Evolutionary conservation across 225 moss, liverwort and hornwort species (phyloP), one percentile per base, ranked within the genome.

Genomic region (Ulota crispa): DNA sequence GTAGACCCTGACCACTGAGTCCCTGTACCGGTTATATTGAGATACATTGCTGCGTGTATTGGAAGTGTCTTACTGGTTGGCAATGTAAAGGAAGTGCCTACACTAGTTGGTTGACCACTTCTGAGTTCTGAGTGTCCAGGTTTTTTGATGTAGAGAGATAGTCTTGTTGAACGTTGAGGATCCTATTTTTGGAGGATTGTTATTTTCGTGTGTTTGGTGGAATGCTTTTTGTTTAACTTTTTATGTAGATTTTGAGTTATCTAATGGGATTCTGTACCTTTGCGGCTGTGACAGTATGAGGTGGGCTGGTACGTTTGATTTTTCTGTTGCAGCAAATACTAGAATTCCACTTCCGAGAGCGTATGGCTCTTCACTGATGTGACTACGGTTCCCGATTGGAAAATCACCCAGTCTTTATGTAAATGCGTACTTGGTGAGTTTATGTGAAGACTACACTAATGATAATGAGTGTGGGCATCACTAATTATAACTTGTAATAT

Each of bases 1-100:
- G 16, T 76, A 75, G 76, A 76, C 54, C 45, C 53, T 41, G 70
- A 61, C 76, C 85, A 60, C 80, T 50, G 12, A 77, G 69, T 61
- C 32, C 57, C 55, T 75, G 85, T 76, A 67, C 59, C 26, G 73
- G 62, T 80, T 77, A 41, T 83, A 39, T 78, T 78, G 68, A 67
- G 77, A 80, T 77, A 41, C 73, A 68, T 80, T 73, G 41, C 73
- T 64, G 69, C 42, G 41, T 88, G 21, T 71, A 73, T 82, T 71
- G 83, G 71, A 54, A 85, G 60, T 80, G 77, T 79, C 60, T 57
- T 70, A 69, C 72, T 85, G 72, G 82, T 68, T 73, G 83, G 84
- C 75, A 75, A 87, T 74, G 87, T 81, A 42, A 71, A 65, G 75
- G 16, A 77, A 68, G 50, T 83, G 77, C 56, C 47, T 69, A 47